Evolutionary conservation across 2,329 filamentous ascomycete genomes (phyloP).

Genomic region (Parastagonospora nodorum): DNA sequence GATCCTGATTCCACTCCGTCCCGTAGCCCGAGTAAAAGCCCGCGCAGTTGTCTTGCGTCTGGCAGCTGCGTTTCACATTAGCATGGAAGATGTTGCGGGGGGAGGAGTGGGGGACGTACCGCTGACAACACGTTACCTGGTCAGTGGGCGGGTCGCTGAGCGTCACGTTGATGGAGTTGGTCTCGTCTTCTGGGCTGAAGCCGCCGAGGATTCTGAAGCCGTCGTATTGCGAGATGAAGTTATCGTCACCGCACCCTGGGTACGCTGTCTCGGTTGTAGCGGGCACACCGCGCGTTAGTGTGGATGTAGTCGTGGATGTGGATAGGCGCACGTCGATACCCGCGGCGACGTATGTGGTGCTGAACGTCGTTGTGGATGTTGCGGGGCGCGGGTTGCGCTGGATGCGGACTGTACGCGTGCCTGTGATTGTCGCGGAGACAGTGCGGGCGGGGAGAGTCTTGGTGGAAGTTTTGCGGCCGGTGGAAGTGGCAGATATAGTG

Average conservation of each 20-base stretch:
- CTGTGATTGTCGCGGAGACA: background rate
- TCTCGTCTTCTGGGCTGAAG: too few species aligned
- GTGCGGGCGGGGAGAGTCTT: background rate
- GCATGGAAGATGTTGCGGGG: background rate
- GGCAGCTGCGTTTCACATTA: background rate
- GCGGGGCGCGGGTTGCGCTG: background rate
- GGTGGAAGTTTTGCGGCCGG: background rate
- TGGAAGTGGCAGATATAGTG: background rate
- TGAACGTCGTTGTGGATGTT: background rate
- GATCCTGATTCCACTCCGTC: too few species aligned
- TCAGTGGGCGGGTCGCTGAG: too few species aligned
- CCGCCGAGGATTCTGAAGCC: too few species aligned
- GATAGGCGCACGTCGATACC: background rate
- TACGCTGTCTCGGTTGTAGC: background rate
- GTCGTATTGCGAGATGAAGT: background rate
- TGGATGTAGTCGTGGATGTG: background rate
- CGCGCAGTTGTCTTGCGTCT: too few species aligned
- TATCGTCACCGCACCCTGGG: background rate
- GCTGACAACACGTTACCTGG: too few species aligned
- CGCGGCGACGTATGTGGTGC: background rate
- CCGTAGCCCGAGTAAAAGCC: too few species aligned
- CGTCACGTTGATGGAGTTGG: too few species aligned
- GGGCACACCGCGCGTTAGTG: background rate
- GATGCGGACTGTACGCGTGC: background rate
- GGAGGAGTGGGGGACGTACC: too few species aligned